Conservation (phyloP, 1,139 yeast genomes). For the Kodamaea anthophila region DNA sequence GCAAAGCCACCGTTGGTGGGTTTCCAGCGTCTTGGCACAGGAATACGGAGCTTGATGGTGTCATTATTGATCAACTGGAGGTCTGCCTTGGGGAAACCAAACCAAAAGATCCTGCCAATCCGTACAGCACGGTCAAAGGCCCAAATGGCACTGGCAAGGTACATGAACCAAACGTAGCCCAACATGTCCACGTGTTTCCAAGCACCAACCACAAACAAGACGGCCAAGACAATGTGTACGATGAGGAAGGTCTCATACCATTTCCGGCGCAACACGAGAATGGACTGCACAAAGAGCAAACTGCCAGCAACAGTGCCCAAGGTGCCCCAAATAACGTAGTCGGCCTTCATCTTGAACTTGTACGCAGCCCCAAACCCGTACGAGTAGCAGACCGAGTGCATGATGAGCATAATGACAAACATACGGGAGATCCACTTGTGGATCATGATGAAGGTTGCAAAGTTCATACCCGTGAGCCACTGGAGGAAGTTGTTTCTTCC, state of each 20-base stretch:
- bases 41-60: conserved; percentile 34
- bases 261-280: conserved; percentile 33
- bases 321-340: conserved; percentile 25
- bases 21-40: conserved; percentile 37
- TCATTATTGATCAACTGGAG: conserved; percentile 31
- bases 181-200: conserved; percentile 36
- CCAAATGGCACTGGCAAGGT: conserved; percentile 40
- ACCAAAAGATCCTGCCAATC: conserved; percentile 24
- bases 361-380: conserved; percentile 12
- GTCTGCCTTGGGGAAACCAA: conserved; percentile 36
- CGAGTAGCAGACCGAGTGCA: conserved; percentile 38
- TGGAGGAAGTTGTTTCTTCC: conserved; percentile 39
- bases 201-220: conserved; percentile 34
- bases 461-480: conserved; percentile 37
- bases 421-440: conserved; percentile 37
- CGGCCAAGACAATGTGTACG: conserved; percentile 37
- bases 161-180: conserved; percentile 36
- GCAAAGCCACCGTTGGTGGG: conserved; percentile 48
- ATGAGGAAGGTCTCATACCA: conserved; percentile 41
- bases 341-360: conserved; percentile 12
- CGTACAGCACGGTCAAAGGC: conserved; percentile 36
- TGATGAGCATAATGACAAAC: conserved; percentile 21
- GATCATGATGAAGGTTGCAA: conserved; percentile 28
- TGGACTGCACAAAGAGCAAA: conserved; percentile 29
- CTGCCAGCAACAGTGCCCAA: conserved; percentile 29